Evolutionary conservation across 352 stramenopile genomes (phyloP), one percentile per base, ranked within the genome.

Genomic region (Globisporangium okanoganense): DNA sequence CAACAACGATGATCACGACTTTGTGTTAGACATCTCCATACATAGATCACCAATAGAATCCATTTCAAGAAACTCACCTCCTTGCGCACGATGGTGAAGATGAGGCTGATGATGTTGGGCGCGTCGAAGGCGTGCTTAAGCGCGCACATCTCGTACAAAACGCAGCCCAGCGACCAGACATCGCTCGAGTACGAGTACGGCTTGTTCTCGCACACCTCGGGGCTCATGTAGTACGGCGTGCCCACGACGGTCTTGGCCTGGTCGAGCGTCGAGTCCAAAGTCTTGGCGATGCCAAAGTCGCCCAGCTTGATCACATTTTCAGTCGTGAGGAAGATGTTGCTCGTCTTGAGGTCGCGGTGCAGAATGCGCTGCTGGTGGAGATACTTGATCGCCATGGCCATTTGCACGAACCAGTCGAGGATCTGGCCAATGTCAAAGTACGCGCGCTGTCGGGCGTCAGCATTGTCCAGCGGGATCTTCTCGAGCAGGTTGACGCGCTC

Each of bases 331-430:
- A 96, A 96, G 53, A 96, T 87, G 72, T 98, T 98, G 68, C 95
- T 96, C 27, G 94, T 96, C 72, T 98, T 98, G 45, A 98, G 78
- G 64, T 98, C 94, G 49, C 90, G 85, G 69, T 98, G 93, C 49
- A 98, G 72, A 25, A 98, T 78, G 16, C 82, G 85, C 52, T 96
- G 91, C 43, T 76, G 70, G 67, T 98, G 94, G 65, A 98, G 86
- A 72, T 97, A 98, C 63, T 97, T 92, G 58, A 98, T 93, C 12
- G 88, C 94, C 61, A 98, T 85, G 0, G 85, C 83, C 78, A 98
- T 97, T 69, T 98, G 94, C 60, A 98, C 90, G 68, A 98, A 94
- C 84, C 84, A 94, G 63, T 92, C 82, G 38, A 94, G 73, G 41
- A 94, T 78, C 67, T 89, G 78, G 10, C 59, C 62, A 1, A 78